Percentiles rank a stretch among this genome's conserved stretches.
These are phyloP conservation scores for Taphrina confusa DNA, from an alignment of 1,139 yeast species.

Conservation along the genomic window DNA sequence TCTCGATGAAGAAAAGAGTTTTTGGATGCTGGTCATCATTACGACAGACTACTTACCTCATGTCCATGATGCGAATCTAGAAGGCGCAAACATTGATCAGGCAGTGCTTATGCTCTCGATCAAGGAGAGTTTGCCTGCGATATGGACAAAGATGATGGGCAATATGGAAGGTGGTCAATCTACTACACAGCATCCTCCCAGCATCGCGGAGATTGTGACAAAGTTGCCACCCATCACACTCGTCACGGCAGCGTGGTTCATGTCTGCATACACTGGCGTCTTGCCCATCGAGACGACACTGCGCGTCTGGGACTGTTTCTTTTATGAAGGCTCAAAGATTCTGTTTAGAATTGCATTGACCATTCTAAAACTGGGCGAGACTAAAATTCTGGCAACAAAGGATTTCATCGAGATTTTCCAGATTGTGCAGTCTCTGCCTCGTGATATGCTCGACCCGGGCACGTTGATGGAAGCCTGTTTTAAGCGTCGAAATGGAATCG, in stretches of 20 bases:
- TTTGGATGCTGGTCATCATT: constrained; percentile 89
- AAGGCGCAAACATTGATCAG: constrained; percentile 93
- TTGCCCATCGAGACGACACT: constrained; percentile 84
- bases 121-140: constrained; percentile 75
- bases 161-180: constrained; percentile 46
- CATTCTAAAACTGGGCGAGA: constrained; percentile 75
- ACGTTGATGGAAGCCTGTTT: constrained; percentile 70
- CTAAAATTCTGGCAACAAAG: constrained; percentile 55
- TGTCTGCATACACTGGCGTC: constrained; percentile 88
- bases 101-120: constrained; percentile 89
- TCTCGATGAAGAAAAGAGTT: constrained; percentile 74
- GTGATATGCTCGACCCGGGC: constrained; percentile 68
- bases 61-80: constrained; percentile 83
- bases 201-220: constrained; percentile 61
- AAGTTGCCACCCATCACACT: constrained; percentile 86
- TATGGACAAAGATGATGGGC: constrained; percentile 61
- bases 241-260: constrained; percentile 96
- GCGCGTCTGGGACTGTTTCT: constrained; percentile 90
- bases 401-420: constrained; percentile 89
- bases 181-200: constrained; percentile 12
- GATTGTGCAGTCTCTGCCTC: constrained; percentile 79
- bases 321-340: constrained; percentile 88
- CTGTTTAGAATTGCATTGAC: constrained; percentile 81
- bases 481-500: constrained; percentile 71
- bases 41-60: constrained; percentile 87